Evolutionary conservation across 176 grass and related monocot genomes (phyloP), one percentile per base, ranked within the genome.

Genomic region (Carex kokanica): DNA sequence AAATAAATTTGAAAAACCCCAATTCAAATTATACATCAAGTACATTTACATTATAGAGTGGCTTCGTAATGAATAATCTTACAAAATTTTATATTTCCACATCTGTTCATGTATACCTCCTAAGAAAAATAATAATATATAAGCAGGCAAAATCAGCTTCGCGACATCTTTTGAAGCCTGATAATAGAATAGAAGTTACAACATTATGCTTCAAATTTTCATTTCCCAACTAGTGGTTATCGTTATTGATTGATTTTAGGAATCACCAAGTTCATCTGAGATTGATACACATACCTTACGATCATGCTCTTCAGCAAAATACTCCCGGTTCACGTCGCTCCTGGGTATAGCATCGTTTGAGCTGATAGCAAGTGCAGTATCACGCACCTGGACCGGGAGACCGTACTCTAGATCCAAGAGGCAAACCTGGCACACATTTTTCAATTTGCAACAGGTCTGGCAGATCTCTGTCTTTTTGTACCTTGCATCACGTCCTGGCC

Each of bases 391-490:
- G 84, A 99, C 93, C 0, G 96, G 96, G 11, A 99, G 84, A 36
- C 93, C 96, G 66, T 99, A 99, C 75, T 99, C 96, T 84, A 99
- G 91, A 86, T 99, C 96, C 41, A 99, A 87, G 53, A 99, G 83
- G 82, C 96, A 99, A 70, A 99, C 96, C 80, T 93, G 91, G 77
- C 96, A 99, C 80, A 99, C 96, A 67, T 99, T 99, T 85, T 99
- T 99, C 53, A 99, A 81, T 85, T 93, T 99, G 86, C 93, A 95
- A 66, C 96, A 99, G 73, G 96, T 99, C 86, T 95, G 96, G 81
- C 93, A 99, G 80, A 99, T 92, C 88, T 99, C 96, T 18, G 96
- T 93, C 78, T 99, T 99, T 88, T 99, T 99, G 86, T 99, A 99
- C 78, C 96, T 91, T 74, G 93, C 96, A 58, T 99, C 96, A 25